Conservation (phyloP, 2,329 filamentous ascomycete genomes). For the Lachnellula subtilissima region DNA sequence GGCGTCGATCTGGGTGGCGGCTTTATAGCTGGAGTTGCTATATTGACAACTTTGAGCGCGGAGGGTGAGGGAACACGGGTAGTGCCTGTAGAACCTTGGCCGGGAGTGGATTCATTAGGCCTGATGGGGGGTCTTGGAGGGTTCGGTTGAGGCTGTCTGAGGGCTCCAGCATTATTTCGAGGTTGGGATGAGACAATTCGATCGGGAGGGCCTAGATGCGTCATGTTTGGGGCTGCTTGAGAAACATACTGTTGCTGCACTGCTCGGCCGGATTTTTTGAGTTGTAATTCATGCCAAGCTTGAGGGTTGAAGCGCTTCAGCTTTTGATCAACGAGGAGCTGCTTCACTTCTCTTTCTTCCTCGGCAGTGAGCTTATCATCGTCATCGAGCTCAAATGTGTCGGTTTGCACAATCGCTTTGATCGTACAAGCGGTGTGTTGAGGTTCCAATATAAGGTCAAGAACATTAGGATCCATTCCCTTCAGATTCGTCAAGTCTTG, state of each 20-base stretch:
- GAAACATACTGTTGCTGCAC: too few species aligned
- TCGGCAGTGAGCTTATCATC: slow-evolving; percentile 57
- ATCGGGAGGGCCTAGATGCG: too few species aligned
- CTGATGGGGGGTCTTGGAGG: too few species aligned
- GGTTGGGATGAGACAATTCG: too few species aligned
- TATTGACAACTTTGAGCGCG: too few species aligned
- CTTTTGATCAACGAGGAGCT: slow-evolving; percentile 35
- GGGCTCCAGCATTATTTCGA: too few species aligned
- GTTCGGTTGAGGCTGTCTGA: too few species aligned
- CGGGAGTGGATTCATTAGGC: too few species aligned
- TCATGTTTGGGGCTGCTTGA: too few species aligned
- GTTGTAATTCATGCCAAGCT: slow-evolving; percentile 6
- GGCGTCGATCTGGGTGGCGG: neutral
- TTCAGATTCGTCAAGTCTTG: slow-evolving; percentile 47
- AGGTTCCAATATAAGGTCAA: slow-evolving; percentile 57
- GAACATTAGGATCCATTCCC: slow-evolving; percentile 54
- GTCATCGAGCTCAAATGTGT: slow-evolving; percentile 69
- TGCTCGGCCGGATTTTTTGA: neutral
- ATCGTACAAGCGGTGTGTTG: slow-evolving; percentile 44
- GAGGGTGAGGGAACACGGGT: too few species aligned
- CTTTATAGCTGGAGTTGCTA: neutral
- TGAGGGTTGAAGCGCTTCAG: slow-evolving; percentile 24
- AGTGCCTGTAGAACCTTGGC: too few species aligned
- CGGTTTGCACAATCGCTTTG: slow-evolving; percentile 57
- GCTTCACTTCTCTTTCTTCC: slow-evolving; percentile 52